phyloP scores from a whole-genome alignment of 2,329 filamentous ascomycete species.

The Hypomyces rosellus region DNA sequence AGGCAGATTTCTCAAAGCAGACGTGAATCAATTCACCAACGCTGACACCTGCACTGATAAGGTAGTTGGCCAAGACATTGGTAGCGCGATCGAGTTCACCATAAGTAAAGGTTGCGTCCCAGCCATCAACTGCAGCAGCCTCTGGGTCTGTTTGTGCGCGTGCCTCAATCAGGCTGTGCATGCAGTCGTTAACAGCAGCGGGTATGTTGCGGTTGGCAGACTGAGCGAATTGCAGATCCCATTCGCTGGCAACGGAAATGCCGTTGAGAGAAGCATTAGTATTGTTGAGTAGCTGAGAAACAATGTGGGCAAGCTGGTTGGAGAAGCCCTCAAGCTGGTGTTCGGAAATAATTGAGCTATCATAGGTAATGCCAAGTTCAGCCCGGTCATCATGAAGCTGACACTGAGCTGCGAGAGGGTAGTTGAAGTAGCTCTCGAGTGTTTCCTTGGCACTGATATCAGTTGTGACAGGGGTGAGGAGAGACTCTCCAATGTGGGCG shows the following conservation, averaged over 20 bases:
- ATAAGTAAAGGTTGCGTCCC: constrained; percentile 3
- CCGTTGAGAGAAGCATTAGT: neutral
- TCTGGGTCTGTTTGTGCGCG: neutral
- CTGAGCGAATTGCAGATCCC: constrained; percentile 5
- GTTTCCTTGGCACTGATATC: neutral
- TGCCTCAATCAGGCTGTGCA: constrained; percentile 1
- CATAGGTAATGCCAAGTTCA: neutral
- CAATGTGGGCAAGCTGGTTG: constrained; percentile 1
- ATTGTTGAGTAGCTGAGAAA: neutral
- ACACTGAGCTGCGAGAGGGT: constrained; percentile 2
- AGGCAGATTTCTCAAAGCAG: constrained; percentile 8
- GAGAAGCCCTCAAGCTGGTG: neutral
- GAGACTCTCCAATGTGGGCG: neutral
- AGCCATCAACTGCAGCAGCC: neutral
- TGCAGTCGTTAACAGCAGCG: neutral
- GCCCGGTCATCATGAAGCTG: neutral
- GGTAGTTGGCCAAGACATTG: neutral
- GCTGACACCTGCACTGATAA: neutral
- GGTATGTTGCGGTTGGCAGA: neutral
- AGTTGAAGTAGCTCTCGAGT: constrained; percentile 6
- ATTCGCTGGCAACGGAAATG: constrained; percentile 1
- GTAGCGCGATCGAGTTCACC: neutral
- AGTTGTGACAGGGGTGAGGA: neutral
- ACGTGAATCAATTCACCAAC: neutral
- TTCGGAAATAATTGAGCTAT: neutral